phyloP scores from a whole-genome alignment of 192 early-diverging fungal species.

The Rhizoclosmatium sp. region DNA sequence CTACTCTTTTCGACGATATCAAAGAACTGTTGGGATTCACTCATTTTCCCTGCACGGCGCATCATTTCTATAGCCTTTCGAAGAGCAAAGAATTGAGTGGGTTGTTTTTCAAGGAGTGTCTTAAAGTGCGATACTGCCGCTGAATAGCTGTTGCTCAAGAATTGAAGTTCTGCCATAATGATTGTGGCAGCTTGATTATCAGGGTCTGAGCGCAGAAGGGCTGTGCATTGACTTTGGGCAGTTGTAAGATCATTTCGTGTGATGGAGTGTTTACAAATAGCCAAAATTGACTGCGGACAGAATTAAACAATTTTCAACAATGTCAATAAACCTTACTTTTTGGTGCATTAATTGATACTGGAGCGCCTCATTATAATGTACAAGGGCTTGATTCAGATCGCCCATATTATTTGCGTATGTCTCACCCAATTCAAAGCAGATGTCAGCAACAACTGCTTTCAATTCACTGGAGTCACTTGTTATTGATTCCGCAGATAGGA shows the following conservation, averaged over 20 bases:
- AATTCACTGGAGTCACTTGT: conserved; percentile 19
- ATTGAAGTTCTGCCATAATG: conserved; percentile 59
- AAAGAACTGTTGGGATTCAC: conserved; percentile 47
- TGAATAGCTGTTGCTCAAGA: conserved; percentile 45
- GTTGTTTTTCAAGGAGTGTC: conserved; percentile 51
- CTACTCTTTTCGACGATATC: conserved; percentile 46
- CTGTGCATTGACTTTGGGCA: conserved; percentile 58
- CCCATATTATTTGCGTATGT: conserved; percentile 35
- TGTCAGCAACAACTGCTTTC: conserved; percentile 32
- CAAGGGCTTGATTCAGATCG: conserved; percentile 47
- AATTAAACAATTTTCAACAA: conserved; percentile 12
- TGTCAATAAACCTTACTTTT: conserved; percentile 44
- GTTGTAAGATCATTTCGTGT: conserved; percentile 43
- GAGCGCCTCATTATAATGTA: conserved; percentile 54
- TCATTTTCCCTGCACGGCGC: conserved; percentile 53
- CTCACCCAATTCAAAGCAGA: conserved; percentile 53
- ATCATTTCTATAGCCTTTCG: conserved; percentile 54
- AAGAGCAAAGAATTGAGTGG: conserved; percentile 50
- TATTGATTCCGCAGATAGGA: conserved; percentile 32
- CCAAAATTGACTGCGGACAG: conserved; percentile 43
- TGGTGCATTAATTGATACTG: conserved; percentile 45
- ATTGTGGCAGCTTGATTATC: conserved; percentile 54
- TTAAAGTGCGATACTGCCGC: conserved; percentile 52
- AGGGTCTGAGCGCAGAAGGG: conserved; percentile 46
- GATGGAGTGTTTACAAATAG: conserved; percentile 50